Base-by-base conservation (phyloP, 2,329 filamentous ascomycete genomes). In the Thelonectria rubi region DNA sequence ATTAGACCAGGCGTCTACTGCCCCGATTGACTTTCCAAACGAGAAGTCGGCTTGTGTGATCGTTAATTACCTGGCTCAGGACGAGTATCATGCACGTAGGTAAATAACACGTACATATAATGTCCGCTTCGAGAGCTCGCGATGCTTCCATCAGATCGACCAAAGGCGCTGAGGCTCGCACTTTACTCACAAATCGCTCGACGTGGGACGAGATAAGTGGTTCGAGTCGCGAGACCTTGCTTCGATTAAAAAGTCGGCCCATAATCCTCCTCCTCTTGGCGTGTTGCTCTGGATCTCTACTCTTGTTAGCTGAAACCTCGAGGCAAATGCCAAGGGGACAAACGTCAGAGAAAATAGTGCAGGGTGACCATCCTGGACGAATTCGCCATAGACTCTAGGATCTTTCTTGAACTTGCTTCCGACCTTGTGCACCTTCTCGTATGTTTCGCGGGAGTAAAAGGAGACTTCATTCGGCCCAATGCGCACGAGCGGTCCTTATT, bases 261-360 rank as follows among this genome's bases (percentile, higher is more conserved):
- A 74, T 72, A 3, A 74, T 61, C 14, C 72, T 69, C 47, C 73
- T 64, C 10, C 72, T 56, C 40, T 73, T 70, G 3, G 71, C 51
- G 55, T 74, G 73, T 8, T 74, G 71, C 12, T 62, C 58, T 2
- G 68, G 68, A 17, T 73, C 63, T 24, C 69, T 69, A 9, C 20
- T 2, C 10, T 1, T 34, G 26, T 72, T 17, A 70, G 68, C 12
- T 2, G 2, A 14, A 14, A 65, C 5, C 55, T 7, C 11, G 4
- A 32, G 3, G 4, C 7, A 39, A 15, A n/a, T 20, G 1, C 4
- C n/a, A 17, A 3, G 17, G 6, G 2, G 5, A 49, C 63, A 9
- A 61, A 63, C 72, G 71, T 73, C 18, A 74, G 67, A 0, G 72
- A 74, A 32, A 74, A 74, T 0, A 74, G 62, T 0, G 72, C 72